Evolutionary conservation across 176 grass and related monocot genomes (phyloP), one percentile per base, ranked within the genome.

Genomic region (Metroxylon sagu): DNA sequence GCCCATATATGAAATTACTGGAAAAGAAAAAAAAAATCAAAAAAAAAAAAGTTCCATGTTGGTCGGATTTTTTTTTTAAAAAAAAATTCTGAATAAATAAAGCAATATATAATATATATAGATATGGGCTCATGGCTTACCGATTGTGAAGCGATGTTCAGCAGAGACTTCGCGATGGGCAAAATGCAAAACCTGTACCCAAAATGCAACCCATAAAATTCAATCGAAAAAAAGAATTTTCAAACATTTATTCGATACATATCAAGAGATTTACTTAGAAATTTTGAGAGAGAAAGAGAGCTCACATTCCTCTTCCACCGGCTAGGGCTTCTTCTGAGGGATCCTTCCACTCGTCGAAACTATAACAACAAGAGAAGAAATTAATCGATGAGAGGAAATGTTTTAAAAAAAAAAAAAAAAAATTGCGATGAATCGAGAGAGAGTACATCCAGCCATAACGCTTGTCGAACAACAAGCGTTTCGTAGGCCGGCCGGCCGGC

Each of bases 371-470:
- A 16, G 16, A 43, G 12, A 55, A 16, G 54, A 65, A 53, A 49
- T 60, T 59, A 28, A 60, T 14, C 4, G 7, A 17, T 48, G 5
- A 53, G n/a, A n/a, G 29, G 51, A 26, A 64, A 23, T 54, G 21
- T 23, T 23, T 23, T 12, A 19, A 64, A 66, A 48, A 8, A 57
- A 74, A 12, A 14, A 5, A 56, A 16, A 35, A 65, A 18, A 31
- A 64, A 54, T 50, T 54, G 3, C 26, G 10, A n/a, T 14, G 26
- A 60, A 17, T 19, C 18, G 48, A 65, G 67, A 48, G 53, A 52
- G 16, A 53, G 31, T 72, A 82, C 79, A 82, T 67, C 79, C 73
- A 82, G 48, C 79, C 79, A 25, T 82, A 82, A 55, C 79, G 79
- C 29, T 55, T 74, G 61, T 82, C 73, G 54, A 82, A 82, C 50